phyloP scores from a whole-genome alignment of 495 filamentous ascomycete species.

The Xylaria flabelliformis region DNA sequence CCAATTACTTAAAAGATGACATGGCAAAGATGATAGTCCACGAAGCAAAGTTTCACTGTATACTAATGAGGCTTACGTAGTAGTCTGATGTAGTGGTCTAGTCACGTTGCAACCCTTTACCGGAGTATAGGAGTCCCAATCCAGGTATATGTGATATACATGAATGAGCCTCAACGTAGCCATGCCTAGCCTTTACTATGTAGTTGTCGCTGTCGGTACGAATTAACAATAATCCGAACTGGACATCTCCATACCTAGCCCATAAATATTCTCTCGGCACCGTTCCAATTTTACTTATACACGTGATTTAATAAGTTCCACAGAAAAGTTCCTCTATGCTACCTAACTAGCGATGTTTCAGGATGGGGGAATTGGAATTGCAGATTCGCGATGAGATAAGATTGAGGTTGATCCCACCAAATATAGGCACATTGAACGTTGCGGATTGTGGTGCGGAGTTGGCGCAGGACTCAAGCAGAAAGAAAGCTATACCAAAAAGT shows the following conservation, averaged over 20 bases:
- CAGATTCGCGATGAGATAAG: slow-evolving; percentile 12
- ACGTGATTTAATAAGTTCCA: neutral
- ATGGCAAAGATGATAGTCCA: neutral
- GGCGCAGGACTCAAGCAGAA: neutral
- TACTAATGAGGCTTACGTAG: neutral
- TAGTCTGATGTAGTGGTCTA: neutral
- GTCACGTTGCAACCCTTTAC: neutral
- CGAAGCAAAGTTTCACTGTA: neutral
- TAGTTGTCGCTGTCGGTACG: neutral
- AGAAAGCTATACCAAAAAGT: neutral
- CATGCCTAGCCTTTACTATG: neutral
- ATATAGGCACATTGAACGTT: slow-evolving; percentile 3
- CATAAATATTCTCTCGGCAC: neutral
- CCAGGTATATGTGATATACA: neutral
- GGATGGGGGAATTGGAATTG: slow-evolving; percentile 4
- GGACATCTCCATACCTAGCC: neutral
- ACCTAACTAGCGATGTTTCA: neutral
- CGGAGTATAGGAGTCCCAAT: neutral
- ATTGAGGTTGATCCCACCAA: neutral
- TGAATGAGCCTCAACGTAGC: neutral
- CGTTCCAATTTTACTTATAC: neutral
- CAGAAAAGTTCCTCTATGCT: slow-evolving; percentile 5
- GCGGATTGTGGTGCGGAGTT: neutral
- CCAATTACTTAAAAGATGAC: too few relatives aligned
- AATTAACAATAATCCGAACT: neutral